A percentile compares a stretch with the other conserved stretches of the same genome.
These are phyloP conservation scores for Monosporozyma servazzii DNA, from an alignment of 805 yeast species.

Conservation along the genomic window DNA sequence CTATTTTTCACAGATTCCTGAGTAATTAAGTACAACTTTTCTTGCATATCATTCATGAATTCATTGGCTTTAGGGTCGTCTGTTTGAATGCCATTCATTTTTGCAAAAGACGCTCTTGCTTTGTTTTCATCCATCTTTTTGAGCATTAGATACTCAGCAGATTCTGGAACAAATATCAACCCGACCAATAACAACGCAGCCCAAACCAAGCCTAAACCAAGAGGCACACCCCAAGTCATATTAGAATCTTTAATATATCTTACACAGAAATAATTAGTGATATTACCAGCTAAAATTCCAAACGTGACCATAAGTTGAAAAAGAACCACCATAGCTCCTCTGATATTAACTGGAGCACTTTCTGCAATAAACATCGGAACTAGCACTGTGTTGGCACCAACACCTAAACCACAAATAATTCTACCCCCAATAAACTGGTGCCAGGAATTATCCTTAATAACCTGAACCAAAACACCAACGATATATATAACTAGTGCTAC, in stretches of 20 bases:
- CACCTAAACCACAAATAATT: slow-evolving; percentile 60
- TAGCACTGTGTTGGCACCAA: slow-evolving; percentile 64
- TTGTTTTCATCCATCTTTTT: slow-evolving; percentile 38
- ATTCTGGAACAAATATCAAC: slow-evolving; percentile 56
- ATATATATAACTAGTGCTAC: slow-evolving; percentile 38
- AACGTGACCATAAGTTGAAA: slow-evolving; percentile 57
- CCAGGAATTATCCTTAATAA: slow-evolving; percentile 45
- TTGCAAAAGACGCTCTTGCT: slow-evolving; percentile 47
- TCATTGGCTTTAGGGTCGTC: slow-evolving; percentile 40
- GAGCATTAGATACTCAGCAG: slow-evolving; percentile 51
- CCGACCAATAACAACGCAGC: slow-evolving; percentile 45
- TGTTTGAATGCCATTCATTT: slow-evolving; percentile 39
- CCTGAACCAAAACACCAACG: slow-evolving; percentile 57
- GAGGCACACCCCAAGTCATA: slow-evolving; percentile 55
- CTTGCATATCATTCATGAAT: slow-evolving; percentile 34
- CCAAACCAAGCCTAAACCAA: slow-evolving; percentile 39
- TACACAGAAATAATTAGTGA: slow-evolving; percentile 46
- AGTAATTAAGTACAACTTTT: neutral
- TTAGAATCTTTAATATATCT: slow-evolving; percentile 6
- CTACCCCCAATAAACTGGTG: slow-evolving; percentile 57
- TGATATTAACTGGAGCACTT: slow-evolving; percentile 52
- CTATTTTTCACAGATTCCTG: neutral
- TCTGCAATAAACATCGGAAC: slow-evolving; percentile 66
- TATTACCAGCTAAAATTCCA: slow-evolving; percentile 61
- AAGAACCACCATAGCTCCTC: slow-evolving; percentile 59